Conservation (phyloP, 306 rosid genomes). For the Rosa rugosa region DNA sequence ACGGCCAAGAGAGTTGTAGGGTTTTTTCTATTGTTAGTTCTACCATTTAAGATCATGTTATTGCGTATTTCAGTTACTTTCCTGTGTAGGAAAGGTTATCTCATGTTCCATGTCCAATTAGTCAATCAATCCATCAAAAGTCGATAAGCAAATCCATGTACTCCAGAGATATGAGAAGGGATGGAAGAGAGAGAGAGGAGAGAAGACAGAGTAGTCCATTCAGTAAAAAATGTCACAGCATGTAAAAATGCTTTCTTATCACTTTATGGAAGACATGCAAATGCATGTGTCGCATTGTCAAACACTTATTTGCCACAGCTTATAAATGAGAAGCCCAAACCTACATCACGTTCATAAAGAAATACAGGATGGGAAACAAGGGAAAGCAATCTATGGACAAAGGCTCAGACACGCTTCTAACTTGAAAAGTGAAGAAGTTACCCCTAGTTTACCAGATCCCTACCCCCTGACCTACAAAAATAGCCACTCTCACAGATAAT, state of each 20-base stretch:
- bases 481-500: constrained; percentile 38
- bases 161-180: not conserved
- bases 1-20: no score
- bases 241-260: constrained; percentile 41
- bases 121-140: not conserved
- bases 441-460: constrained; percentile 56
- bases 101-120: not conserved
- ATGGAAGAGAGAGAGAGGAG: not conserved
- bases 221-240: constrained; percentile 27
- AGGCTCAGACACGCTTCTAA: constrained; percentile 46
- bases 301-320: constrained; percentile 67
- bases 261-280: constrained; percentile 40
- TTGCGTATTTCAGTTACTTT: not conserved
- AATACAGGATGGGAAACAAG: constrained; percentile 45
- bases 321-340: constrained; percentile 43
- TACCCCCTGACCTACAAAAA: constrained; percentile 70
- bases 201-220: not conserved
- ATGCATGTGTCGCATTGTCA: constrained; percentile 55
- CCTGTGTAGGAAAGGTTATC: not conserved
- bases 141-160: not conserved
- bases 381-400: constrained; percentile 65
- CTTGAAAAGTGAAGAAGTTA: constrained; percentile 38
- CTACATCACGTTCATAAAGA: constrained; percentile 43
- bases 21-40: no score
- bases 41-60: not conserved